A percentile compares a stretch with the other conserved stretches of the same genome.
These are phyloP conservation scores for Capsella rubella DNA, from an alignment of 441 rosid species.

Conservation along the genomic window DNA sequence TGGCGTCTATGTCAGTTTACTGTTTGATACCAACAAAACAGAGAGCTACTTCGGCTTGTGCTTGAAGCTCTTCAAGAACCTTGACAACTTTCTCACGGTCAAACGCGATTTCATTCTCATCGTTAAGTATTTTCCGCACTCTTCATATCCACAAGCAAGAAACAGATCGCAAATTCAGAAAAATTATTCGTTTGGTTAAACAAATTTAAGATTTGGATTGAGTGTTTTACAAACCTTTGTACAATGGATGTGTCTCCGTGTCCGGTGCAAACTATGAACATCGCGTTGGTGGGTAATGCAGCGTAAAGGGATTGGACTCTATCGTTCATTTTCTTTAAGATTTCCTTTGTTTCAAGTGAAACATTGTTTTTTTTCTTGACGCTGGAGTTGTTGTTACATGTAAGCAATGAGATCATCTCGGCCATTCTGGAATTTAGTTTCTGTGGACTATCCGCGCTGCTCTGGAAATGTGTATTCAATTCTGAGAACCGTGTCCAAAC, in stretches of 20 bases:
- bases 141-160: slow-evolving; percentile 47
- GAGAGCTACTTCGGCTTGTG: slow-evolving; percentile 94
- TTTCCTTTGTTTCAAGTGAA: slow-evolving; percentile 68
- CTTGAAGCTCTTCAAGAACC: slow-evolving; percentile 93
- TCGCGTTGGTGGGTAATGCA: slow-evolving; percentile 76
- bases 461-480: slow-evolving; percentile 69
- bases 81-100: slow-evolving; percentile 76
- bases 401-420: slow-evolving; percentile 77
- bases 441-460: slow-evolving; percentile 67
- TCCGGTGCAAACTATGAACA: slow-evolving; percentile 94
- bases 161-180: slow-evolving; percentile 8
- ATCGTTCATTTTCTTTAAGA: slow-evolving; percentile 59
- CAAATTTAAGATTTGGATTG: not conserved
- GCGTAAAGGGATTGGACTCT: slow-evolving; percentile 60
- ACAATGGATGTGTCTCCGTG: slow-evolving; percentile 94
- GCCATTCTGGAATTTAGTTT: slow-evolving; percentile 76
- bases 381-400: slow-evolving; percentile 62
- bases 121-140: slow-evolving; percentile 78
- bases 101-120: slow-evolving; percentile 53
- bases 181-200: not conserved
- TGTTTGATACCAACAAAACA: slow-evolving; percentile 88
- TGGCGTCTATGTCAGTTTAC: slow-evolving; percentile 34
- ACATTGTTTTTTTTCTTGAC: slow-evolving; percentile 51
- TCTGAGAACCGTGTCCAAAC: slow-evolving; percentile 95
- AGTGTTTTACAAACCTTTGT: slow-evolving; percentile 59